Conservation (phyloP, 2,329 filamentous ascomycete species). For the Claviceps humidiphila region DNA sequence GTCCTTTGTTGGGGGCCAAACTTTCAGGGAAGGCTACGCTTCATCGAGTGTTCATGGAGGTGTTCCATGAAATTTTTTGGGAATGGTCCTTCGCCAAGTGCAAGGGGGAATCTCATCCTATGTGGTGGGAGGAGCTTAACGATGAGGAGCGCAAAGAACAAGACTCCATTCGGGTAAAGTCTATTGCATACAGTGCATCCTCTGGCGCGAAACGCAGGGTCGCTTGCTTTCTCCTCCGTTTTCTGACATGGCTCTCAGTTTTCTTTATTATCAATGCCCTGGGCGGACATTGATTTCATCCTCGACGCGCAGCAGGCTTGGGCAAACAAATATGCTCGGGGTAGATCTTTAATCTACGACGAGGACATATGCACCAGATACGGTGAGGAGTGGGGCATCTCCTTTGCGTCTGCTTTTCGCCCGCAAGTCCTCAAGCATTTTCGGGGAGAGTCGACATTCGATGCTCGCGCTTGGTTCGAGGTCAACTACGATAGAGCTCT, state of each 20-base stretch:
- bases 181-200: neutral
- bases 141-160: constrained; percentile 18
- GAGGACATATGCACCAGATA: constrained; percentile 30
- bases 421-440: too few relatives aligned
- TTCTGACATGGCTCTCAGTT: constrained; percentile 19
- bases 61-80: constrained; percentile 24
- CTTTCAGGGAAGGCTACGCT: constrained; percentile 29
- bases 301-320: constrained; percentile 27
- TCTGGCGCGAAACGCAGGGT: neutral
- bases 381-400: too few relatives aligned
- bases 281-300: constrained; percentile 31
- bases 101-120: neutral
- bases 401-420: too few relatives aligned
- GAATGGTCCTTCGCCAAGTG: constrained; percentile 10
- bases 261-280: constrained; percentile 28
- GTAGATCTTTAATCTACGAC: too few relatives aligned
- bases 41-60: constrained; percentile 23
- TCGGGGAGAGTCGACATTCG: too few relatives aligned
- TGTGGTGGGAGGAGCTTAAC: neutral
- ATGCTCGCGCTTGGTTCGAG: too few relatives aligned
- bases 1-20: constrained; percentile 29
- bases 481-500: too few relatives aligned
- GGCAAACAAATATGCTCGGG: too few relatives aligned
- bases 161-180: constrained; percentile 30
- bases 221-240: neutral